Base-by-base conservation (phyloP, 2,329 filamentous ascomycete genomes). In the Drechslerella dactyloides region DNA sequence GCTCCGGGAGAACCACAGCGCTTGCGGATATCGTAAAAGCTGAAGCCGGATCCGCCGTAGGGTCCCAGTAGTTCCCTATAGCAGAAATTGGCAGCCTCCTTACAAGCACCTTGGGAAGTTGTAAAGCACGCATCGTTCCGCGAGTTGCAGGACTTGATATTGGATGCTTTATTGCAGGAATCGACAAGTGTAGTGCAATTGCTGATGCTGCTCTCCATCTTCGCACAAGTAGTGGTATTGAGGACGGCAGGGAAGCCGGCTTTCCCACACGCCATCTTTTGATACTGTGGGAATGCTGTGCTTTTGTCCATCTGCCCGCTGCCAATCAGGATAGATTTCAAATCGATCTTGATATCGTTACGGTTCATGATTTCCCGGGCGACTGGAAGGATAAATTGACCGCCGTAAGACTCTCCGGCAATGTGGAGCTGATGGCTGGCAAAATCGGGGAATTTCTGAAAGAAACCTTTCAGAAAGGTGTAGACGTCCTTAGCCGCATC, bases 401-500 rank as follows among this genome's bases (percentile, higher is more conserved):
- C 93, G 75, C 90, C 93, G 48, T 96, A 97, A 1, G 91, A 96
- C 83, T 97, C 93, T 80, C 93, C 93, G 74, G 93, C 89, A 81
- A 97, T 96, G 84, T 97, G 93, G 87, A 99, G 97, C 82, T 93
- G 89, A 82, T 97, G 93, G 79, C 88, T 85, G 51, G 91, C 86
- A 79, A 97, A 97, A 82, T 99, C 86, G 66, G 94, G 94, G 85
- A 97, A 99, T 80, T 97, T 90, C 83, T 96, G 90, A 86, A 99
- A 99, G 87, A 99, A 99, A 76, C 97, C 90, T 44, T 92, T 96
- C 75, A 99, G 84, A 74, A 99, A 89, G 76, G 93, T 94, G 78
- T 97, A 97, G 77, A 97, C 88, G 78, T 99, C 94, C 87, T 97
- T 97, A 83, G 91, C 91, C 53, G 94, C 94, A 75, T 93, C 93